A percentile compares a stretch with the other conserved stretches of the same genome.
Conservation (phyloP, 2,329 filamentous ascomycete species). For the Ilyonectria mors-panacis region DNA sequence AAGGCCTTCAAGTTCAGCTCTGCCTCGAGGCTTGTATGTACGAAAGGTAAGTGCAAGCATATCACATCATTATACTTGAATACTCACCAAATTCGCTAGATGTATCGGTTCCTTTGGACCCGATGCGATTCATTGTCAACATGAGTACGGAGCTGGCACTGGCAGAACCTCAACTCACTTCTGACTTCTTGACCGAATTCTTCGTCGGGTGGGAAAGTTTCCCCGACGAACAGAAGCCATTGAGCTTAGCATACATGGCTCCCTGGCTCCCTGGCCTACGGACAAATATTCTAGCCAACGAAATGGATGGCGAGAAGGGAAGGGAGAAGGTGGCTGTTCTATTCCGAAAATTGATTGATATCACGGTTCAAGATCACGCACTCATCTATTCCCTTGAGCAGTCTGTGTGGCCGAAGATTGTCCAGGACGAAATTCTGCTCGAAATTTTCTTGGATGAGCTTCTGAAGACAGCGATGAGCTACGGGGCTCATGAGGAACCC, state of each 20-base stretch:
- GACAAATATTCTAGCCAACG: slow-evolving; percentile 70
- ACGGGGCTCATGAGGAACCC: slow-evolving; percentile 71
- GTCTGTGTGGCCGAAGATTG: slow-evolving; percentile 75
- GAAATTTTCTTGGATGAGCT: slow-evolving; percentile 79
- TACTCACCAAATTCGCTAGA: slow-evolving; percentile 57
- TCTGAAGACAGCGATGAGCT: slow-evolving; percentile 72
- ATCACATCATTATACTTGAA: background rate
- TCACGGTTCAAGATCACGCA: slow-evolving; percentile 72
- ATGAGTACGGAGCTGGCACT: slow-evolving; percentile 75
- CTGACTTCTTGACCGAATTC: slow-evolving; percentile 80
- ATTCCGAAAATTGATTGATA: slow-evolving; percentile 77
- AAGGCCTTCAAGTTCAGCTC: slow-evolving; percentile 77
- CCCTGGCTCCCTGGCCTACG: slow-evolving; percentile 77
- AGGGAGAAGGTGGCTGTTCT: slow-evolving; percentile 75
- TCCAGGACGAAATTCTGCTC: slow-evolving; percentile 74
- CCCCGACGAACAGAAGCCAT: slow-evolving; percentile 75
- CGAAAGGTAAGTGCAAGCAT: slow-evolving; percentile 64
- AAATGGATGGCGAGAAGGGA: slow-evolving; percentile 75
- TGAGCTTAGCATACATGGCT: slow-evolving; percentile 79
- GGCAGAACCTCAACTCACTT: slow-evolving; percentile 76
- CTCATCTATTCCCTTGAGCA: slow-evolving; percentile 75
- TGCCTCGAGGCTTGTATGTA: slow-evolving; percentile 72
- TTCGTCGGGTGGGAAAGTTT: slow-evolving; percentile 82
- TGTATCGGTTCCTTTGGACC: slow-evolving; percentile 74
- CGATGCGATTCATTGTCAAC: slow-evolving; percentile 74